Conservation (phyloP, 768 basidiomycete species). For the Russula vinacea region DNA sequence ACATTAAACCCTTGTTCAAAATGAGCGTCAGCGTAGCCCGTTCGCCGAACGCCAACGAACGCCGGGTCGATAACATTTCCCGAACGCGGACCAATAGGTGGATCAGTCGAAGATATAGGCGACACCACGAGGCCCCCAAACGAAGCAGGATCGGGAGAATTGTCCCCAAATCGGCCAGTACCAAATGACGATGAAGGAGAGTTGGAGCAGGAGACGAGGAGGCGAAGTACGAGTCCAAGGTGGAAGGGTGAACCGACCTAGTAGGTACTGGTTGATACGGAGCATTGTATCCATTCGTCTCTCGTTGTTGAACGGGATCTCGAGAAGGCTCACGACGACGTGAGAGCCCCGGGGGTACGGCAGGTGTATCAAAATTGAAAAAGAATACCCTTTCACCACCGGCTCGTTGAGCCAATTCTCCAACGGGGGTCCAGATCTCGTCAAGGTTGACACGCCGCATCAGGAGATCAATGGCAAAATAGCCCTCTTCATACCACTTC, state of each 20-base stretch:
- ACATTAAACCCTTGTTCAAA: constrained; percentile 24
- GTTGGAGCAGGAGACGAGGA: constrained; percentile 57
- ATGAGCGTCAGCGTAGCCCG: constrained; percentile 23
- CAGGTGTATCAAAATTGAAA: constrained; percentile 42
- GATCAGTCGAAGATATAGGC: constrained; percentile 32
- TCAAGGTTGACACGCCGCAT: constrained; percentile 80
- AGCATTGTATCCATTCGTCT: constrained; percentile 43
- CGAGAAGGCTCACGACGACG: constrained; percentile 51
- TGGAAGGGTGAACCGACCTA: constrained; percentile 54
- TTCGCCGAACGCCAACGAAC: constrained; percentile 19
- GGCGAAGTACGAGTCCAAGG: constrained; percentile 59
- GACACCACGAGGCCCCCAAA: constrained; percentile 49
- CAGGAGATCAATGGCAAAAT: constrained; percentile 77
- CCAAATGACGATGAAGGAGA: constrained; percentile 74
- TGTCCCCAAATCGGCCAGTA: constrained; percentile 57
- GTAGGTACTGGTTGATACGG: constrained; percentile 69
- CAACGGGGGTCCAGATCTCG: constrained; percentile 62
- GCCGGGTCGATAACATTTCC: constrained; percentile 21
- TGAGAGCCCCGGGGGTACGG: constrained; percentile 53
- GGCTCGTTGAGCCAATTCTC: constrained; percentile 53
- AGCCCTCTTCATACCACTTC: constrained; percentile 89
- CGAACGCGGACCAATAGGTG: constrained; percentile 18
- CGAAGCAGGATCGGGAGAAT: constrained; percentile 64
- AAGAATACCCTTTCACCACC: constrained; percentile 62
- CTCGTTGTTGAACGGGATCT: constrained; percentile 43